Base-by-base conservation (phyloP, 140 eudicot genomes). In the Stevia rebaudiana region DNA sequence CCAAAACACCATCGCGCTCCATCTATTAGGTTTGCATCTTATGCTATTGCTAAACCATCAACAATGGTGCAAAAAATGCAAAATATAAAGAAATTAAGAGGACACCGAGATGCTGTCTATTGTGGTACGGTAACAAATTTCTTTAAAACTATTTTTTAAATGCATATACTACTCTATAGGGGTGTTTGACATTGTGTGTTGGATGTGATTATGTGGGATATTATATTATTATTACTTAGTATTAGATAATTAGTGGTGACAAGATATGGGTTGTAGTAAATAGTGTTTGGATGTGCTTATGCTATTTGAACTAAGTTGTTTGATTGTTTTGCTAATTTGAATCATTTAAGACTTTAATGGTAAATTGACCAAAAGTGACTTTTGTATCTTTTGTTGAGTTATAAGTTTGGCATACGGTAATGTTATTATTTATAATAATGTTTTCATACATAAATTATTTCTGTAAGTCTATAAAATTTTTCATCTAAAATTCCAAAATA, bases 91-190 rank as follows among this genome's bases (percentile, higher is more conserved):
- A 94, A 75, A 73, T 52, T 94, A 58, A 80, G 99, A 78, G 99
- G 99, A 44, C 99, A 94, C 54, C 72, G 99, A 30, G 84, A 86
- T 82, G 97, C 99, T 76, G 99, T 94, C 64, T 94, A 94, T 70
- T 94, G 99, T 77, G 99, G 99, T 92, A 83, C 17, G 50, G 3
- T 46, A 25, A 44, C 36, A 44, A 24, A 15, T 72, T 25, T 35
- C 69, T 17, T 49, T 22, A 1, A 50, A 50, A 16, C 1, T 42
- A n/a, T 30, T 24, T 52, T 11, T 16, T 22, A 6, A 11, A 11
- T n/a, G n/a, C 8, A 5, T 36, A 1, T 30, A 23, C 12, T 11
- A 5, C 35, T 51, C 58, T 51, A 11, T 11, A 11, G 1, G 58
- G 36, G 58, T 21, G 58, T 51, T 50, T 50, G 57, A 33, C 16